Percentiles rank a stretch among this genome's conserved stretches.
These are phyloP conservation scores for Aaosphaeria arxii DNA, from an alignment of 2,329 filamentous ascomycete genomes.

Conservation along the genomic window DNA sequence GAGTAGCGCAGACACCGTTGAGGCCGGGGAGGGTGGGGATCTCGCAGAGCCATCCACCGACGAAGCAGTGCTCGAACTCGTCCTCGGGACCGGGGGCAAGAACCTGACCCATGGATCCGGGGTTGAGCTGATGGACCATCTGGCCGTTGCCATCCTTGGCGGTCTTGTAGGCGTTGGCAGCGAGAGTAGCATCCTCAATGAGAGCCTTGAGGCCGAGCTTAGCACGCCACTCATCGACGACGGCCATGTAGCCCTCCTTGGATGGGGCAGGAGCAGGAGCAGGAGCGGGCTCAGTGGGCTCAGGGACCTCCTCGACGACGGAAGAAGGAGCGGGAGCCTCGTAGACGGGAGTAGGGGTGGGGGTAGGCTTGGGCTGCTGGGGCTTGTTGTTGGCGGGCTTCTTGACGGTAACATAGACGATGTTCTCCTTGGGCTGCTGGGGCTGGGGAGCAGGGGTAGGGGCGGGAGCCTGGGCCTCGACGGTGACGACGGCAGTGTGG, in stretches of 20 bases:
- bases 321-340: not conserved
- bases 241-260: conserved; percentile 20
- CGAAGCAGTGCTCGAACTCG: conserved; percentile 27
- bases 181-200: conserved; percentile 15
- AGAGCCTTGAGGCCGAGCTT: conserved; percentile 24
- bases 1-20: conserved; percentile 17
- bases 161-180: conserved; percentile 22
- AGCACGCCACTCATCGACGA: conserved; percentile 23
- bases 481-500: conserved; percentile 21
- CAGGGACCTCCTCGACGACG: not conserved
- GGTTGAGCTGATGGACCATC: conserved; percentile 31
- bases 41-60: conserved; percentile 37
- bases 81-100: conserved; percentile 22
- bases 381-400: not conserved
- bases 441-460: not conserved
- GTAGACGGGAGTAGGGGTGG: not conserved
- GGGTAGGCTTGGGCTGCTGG: not conserved
- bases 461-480: conserved; percentile 3
- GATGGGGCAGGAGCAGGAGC: not conserved
- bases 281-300: not conserved
- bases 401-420: not conserved
- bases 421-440: not conserved
- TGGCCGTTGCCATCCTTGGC: conserved; percentile 22
- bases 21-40: conserved; percentile 21
- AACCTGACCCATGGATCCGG: conserved; percentile 25